Evolutionary conservation across 306 rosid genomes (phyloP).

Genomic region (Casuarina equisetifolia): DNA sequence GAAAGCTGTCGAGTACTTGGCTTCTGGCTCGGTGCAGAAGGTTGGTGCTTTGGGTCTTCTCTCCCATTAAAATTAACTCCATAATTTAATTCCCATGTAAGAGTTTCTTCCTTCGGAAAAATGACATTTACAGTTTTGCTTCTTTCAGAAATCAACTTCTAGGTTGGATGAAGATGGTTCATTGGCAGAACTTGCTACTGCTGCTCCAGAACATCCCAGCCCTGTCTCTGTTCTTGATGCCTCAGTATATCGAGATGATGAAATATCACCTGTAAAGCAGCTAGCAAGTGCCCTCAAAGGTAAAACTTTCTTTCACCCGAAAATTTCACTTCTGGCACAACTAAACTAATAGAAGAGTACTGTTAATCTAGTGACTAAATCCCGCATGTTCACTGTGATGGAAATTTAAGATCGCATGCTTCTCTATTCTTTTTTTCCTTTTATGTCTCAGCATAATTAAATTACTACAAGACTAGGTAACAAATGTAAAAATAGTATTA

Average conservation of each 20-base stretch:
- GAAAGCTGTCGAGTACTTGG: conserved; percentile 43
- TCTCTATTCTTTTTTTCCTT: background rate
- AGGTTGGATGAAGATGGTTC: conserved; percentile 53
- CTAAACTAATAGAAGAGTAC: conserved; percentile 10
- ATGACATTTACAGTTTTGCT: conserved; percentile 3
- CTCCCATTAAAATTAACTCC: conserved; percentile 15
- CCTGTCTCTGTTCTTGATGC: conserved; percentile 81
- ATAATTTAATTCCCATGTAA: conserved; percentile 19
- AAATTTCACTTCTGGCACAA: background rate
- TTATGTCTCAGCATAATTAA: background rate
- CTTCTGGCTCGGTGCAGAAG: conserved; percentile 50
- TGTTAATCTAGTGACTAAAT: conserved; percentile 3
- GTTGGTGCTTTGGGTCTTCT: conserved; percentile 44
- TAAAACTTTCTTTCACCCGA: conserved; percentile 31
- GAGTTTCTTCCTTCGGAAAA: background rate
- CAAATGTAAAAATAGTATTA: background rate
- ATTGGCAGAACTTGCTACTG: conserved; percentile 50
- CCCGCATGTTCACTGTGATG: conserved; percentile 9
- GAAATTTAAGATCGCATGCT: conserved; percentile 3
- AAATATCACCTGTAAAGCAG: conserved; percentile 56
- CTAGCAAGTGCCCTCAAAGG: conserved; percentile 53
- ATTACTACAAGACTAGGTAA: conserved; percentile 8
- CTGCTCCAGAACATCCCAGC: conserved; percentile 69
- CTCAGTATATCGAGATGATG: conserved; percentile 61
- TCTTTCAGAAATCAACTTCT: conserved; percentile 51